These are phyloP conservation scores for Albatrellus ellisii DNA, from an alignment of 768 basidiomycete genomes.

Conservation along the genomic window DNA sequence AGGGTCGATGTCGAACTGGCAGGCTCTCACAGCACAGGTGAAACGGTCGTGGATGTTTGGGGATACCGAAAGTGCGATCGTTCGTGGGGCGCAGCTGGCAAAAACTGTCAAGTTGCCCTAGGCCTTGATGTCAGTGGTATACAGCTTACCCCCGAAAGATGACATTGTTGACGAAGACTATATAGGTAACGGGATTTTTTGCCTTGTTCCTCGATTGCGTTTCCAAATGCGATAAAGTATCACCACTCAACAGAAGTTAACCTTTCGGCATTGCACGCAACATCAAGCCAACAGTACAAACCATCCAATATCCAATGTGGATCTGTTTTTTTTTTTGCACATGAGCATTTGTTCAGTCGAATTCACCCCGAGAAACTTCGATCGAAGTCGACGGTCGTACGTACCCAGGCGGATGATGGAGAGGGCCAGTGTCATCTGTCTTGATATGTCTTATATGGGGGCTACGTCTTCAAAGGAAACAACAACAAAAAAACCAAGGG, in stretches of 20 bases:
- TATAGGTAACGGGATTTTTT: slow-evolving; percentile 53
- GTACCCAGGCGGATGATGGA: no score
- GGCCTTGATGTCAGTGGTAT: slow-evolving; percentile 43
- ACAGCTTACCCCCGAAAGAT: neutral
- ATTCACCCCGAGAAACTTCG: no score
- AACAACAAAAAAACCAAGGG: neutral
- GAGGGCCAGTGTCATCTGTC: no score
- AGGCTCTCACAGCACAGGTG: slow-evolving; percentile 53
- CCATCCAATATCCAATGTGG: no score
- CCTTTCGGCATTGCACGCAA: no score
- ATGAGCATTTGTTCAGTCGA: no score
- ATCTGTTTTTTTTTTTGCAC: no score
- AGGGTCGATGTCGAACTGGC: slow-evolving; percentile 74
- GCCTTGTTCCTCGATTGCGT: slow-evolving; percentile 49
- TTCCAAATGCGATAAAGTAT: slow-evolving; percentile 39
- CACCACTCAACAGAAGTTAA: slow-evolving; percentile 39
- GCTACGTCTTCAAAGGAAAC: no score
- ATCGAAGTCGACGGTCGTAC: no score
- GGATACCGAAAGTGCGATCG: slow-evolving; percentile 43
- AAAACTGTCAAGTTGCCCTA: slow-evolving; percentile 65
- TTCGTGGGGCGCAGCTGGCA: slow-evolving; percentile 60
- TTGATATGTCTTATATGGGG: no score
- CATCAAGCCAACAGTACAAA: no score
- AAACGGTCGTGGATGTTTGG: slow-evolving; percentile 75
- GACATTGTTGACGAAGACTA: neutral